Evolutionary conservation across 306 rosid species (phyloP), one percentile per base, ranked within the genome.

Genomic region (Lathyrus sativus): DNA sequence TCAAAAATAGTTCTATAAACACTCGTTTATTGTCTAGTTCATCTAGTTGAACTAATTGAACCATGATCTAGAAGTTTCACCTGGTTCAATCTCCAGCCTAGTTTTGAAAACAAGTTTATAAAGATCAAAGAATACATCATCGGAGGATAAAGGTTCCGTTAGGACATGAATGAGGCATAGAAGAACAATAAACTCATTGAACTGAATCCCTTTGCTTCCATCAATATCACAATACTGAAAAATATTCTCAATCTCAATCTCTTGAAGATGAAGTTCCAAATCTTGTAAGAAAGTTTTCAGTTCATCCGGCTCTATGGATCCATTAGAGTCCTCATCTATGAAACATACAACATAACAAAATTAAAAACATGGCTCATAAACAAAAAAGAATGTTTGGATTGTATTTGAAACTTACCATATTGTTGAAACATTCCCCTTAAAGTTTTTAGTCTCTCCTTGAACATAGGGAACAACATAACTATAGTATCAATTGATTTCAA

Each of bases 151-250:
- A 63, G 82, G 78, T 62, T 86, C 87, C 76, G 83, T 81, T 62
- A 88, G 77, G 74, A 89, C 83, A 83, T 92, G 91, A 45, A 89
- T 76, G 71, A 92, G 93, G 71, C 96, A 92, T 9, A 92, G 85
- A 61, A 89, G 98, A 72, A 87, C 96, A 48, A 92, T 92, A 55
- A 92, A 89, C 71, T 92, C 98, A 37, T 84, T 92, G 73, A 87
- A 88, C 43, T 89, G 89, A 78, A 89, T 87, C 67, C 95, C 96
- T 48, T 86, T 81, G 81, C 89, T 86, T 56, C 85, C 89, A 80
- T 92, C 92, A 24, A 92, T 76, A 70, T 89, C 98, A 79, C 96
- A 92, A 31, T 87, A 89, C 68, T 82, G 75, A 60, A 89, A 92
- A 70, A 92, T 87, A 79, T 82, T 88, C 55, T 83, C 81, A 69